These are phyloP conservation scores for Evernia prunastri DNA, from an alignment of 495 filamentous ascomycete genomes.

Conservation along the genomic window DNA sequence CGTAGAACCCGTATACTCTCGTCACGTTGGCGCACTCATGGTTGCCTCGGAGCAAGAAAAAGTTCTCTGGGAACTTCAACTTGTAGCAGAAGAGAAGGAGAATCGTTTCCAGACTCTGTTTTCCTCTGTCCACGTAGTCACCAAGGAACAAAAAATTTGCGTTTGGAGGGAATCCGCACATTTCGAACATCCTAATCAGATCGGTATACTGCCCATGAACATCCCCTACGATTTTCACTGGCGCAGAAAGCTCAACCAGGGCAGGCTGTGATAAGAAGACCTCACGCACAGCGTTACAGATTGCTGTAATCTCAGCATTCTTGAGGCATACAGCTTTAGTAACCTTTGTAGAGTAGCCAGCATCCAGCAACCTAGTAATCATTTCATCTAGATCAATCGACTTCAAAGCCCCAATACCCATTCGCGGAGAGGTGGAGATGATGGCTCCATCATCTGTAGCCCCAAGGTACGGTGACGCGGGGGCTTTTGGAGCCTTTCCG, in stretches of 20 bases:
- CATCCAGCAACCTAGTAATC: constrained; percentile 89
- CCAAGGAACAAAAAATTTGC: constrained; percentile 95
- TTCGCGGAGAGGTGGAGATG: constrained; percentile 33
- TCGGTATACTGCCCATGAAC: constrained; percentile 98
- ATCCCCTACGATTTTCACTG: constrained; percentile 98
- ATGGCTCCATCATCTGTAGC: constrained; percentile 26
- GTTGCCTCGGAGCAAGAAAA: constrained; percentile 94
- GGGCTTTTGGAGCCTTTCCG: constrained; percentile 36
- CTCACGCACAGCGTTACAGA: constrained; percentile 81
- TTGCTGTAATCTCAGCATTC: constrained; percentile 92
- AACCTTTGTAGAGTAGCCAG: constrained; percentile 91
- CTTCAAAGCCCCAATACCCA: constrained; percentile 74
- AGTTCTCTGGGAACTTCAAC: constrained; percentile 97
- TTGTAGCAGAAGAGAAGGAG: constrained; percentile 96
- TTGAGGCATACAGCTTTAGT: constrained; percentile 96
- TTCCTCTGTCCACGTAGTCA: constrained; percentile 96
- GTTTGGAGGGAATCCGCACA: constrained; percentile 94
- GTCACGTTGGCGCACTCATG: constrained; percentile 99
- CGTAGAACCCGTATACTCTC: constrained; percentile 97
- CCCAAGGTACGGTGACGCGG: constrained; percentile 22
- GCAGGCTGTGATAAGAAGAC: constrained; percentile 88
- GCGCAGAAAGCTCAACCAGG: constrained; percentile 84
- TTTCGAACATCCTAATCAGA: constrained; percentile 95
- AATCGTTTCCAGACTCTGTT: constrained; percentile 96
- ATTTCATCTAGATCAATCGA: constrained; percentile 93